phyloP scores from a whole-genome alignment of 495 filamentous ascomycete genomes.

The Bombardia bombarda region DNA sequence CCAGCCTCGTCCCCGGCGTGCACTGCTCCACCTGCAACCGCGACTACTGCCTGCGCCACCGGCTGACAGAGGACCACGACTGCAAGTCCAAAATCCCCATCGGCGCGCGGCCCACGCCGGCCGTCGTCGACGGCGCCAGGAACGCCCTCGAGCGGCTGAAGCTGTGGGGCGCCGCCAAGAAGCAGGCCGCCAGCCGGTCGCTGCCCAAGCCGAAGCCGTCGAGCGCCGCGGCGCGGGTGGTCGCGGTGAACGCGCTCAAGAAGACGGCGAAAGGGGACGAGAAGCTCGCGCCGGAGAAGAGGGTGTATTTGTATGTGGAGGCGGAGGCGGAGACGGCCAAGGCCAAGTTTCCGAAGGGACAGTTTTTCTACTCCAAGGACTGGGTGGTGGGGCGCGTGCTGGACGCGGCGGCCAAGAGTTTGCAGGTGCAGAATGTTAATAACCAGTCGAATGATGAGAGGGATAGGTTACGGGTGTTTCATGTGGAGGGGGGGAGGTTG shows the following conservation, averaged over 20 bases:
- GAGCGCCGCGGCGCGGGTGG: slow-evolving; percentile 47
- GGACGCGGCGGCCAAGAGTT: slow-evolving; percentile 73
- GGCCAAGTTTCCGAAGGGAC: slow-evolving; percentile 64
- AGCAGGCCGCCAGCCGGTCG: slow-evolving; percentile 26
- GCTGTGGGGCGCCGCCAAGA: slow-evolving; percentile 43
- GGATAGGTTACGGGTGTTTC: slow-evolving; percentile 74
- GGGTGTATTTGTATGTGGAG: slow-evolving; percentile 81
- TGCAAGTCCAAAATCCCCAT: slow-evolving; percentile 61
- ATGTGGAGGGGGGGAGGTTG: slow-evolving; percentile 81
- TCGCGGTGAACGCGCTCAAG: slow-evolving; percentile 68
- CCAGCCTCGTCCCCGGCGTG: slow-evolving; percentile 65
- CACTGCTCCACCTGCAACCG: slow-evolving; percentile 74
- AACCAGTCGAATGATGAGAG: slow-evolving; percentile 73
- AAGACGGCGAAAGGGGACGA: slow-evolving; percentile 82
- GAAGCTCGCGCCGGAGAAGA: slow-evolving; percentile 65
- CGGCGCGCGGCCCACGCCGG: slow-evolving; percentile 46
- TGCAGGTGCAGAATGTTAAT: slow-evolving; percentile 83
- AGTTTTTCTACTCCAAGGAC: slow-evolving; percentile 76
- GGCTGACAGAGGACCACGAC: slow-evolving; percentile 79
- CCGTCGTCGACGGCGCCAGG: slow-evolving; percentile 49
- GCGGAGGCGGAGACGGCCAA: slow-evolving; percentile 71
- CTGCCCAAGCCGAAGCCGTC: slow-evolving; percentile 54
- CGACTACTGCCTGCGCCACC: slow-evolving; percentile 88
- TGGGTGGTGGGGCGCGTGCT: slow-evolving; percentile 86
- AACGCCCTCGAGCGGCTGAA: slow-evolving; percentile 61